Percentiles rank a stretch among this genome's conserved stretches.
phyloP scores from a whole-genome alignment of 2,329 filamentous ascomycete species.

The Neofusicoccum cordaticola region DNA sequence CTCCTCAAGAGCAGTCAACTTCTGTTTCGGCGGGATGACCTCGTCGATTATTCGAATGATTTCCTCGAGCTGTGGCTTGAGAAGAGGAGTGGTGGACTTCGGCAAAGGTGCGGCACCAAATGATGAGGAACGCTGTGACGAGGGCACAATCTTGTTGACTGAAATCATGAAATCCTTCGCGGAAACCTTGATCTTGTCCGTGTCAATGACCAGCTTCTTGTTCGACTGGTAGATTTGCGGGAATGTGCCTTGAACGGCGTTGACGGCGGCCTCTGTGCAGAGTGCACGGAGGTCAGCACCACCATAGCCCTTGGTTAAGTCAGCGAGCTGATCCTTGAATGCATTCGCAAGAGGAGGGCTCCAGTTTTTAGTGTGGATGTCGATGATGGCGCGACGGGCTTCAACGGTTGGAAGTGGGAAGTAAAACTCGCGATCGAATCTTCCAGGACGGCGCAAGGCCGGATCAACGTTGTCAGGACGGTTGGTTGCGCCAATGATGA shows the following conservation, averaged over 20 bases:
- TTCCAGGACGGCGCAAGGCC: constrained; percentile 86
- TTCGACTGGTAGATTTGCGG: constrained; percentile 93
- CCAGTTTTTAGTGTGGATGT: constrained; percentile 96
- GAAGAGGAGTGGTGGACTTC: constrained; percentile 74
- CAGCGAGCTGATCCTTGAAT: constrained; percentile 81
- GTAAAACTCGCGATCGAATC: constrained; percentile 97
- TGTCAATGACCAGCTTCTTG: constrained; percentile 85
- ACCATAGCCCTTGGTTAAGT: constrained; percentile 92
- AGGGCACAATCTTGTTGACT: constrained; percentile 93
- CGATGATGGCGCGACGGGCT: constrained; percentile 79
- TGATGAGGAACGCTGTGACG: constrained; percentile 84
- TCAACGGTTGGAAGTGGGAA: constrained; percentile 85
- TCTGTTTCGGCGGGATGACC: constrained; percentile 80
- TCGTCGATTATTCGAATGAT: constrained; percentile 70
- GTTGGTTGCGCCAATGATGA: constrained; percentile 98
- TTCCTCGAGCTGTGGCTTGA: constrained; percentile 68
- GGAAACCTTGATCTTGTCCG: constrained; percentile 76
- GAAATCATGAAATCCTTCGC: constrained; percentile 97
- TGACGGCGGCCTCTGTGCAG: constrained; percentile 92
- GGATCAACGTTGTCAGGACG: constrained; percentile 95
- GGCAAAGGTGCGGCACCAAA: constrained; percentile 81
- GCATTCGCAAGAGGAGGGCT: constrained; percentile 67
- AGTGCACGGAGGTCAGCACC: constrained; percentile 91
- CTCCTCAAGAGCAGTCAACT: constrained; percentile 85
- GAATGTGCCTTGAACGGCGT: constrained; percentile 91